These are phyloP conservation scores for Actinomortierella wolfii DNA, from an alignment of 371 early-diverging fungal genomes.

Conservation along the genomic window DNA sequence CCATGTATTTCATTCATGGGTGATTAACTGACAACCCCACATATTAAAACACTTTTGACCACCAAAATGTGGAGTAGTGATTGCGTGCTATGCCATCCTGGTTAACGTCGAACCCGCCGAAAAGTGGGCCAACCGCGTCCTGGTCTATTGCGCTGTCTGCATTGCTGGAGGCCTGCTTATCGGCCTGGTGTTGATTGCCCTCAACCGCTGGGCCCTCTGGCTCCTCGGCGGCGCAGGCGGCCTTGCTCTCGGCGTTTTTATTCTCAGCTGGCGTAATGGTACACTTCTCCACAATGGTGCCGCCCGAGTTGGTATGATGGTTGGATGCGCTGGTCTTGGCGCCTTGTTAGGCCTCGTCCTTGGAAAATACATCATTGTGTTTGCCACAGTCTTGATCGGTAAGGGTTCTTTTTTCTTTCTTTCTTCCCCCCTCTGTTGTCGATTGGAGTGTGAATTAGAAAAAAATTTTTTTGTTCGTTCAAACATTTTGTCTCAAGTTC, in stretches of 20 bases:
- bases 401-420: too few species aligned
- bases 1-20: too few species aligned
- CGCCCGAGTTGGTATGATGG: conserved; percentile 14
- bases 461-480: neutral
- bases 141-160: conserved; percentile 16
- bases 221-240: conserved; percentile 22
- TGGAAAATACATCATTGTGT: conserved; percentile 50
- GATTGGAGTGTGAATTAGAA: neutral
- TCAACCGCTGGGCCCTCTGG: conserved; percentile 15
- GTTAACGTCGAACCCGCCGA: conserved; percentile 52
- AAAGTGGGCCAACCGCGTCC: conserved; percentile 13
- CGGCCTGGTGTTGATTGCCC: conserved; percentile 7
- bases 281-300: conserved; percentile 53
- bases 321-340: conserved; percentile 20
- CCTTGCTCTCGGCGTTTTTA: conserved; percentile 48
- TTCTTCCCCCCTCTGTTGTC: too few species aligned
- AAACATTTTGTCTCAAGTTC: neutral
- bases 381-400: conserved; percentile 54
- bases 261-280: conserved; percentile 54
- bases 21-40: too few species aligned
- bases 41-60: too few species aligned
- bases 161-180: conserved; percentile 13
- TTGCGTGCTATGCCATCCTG: conserved; percentile 56
- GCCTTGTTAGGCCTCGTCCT: conserved; percentile 39
- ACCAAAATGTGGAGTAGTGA: conserved; percentile 39